These are phyloP conservation scores for Amylocystis lapponica DNA, from an alignment of 768 basidiomycete species.

Conservation along the genomic window DNA sequence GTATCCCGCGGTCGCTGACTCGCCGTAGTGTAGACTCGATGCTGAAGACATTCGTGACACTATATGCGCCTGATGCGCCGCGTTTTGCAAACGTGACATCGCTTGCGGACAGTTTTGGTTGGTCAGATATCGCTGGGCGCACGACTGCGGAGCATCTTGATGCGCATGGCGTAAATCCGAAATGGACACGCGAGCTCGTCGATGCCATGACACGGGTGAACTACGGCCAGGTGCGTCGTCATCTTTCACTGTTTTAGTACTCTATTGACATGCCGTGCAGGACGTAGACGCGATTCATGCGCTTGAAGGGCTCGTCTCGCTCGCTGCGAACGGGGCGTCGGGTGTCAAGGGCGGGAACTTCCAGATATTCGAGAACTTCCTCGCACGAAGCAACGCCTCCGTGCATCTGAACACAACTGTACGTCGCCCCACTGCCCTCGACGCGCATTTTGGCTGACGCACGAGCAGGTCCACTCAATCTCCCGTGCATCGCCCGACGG, in stretches of 20 bases:
- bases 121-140: slow-evolving; percentile 42
- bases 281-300: slow-evolving; percentile 71
- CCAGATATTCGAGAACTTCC: slow-evolving; percentile 78
- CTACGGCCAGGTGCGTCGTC: slow-evolving; percentile 65
- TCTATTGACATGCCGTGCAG: slow-evolving; percentile 25
- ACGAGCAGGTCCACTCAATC: no score
- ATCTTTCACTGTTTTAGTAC: neutral
- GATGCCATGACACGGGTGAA: slow-evolving; percentile 81
- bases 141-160: slow-evolving; percentile 55
- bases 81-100: slow-evolving; percentile 59
- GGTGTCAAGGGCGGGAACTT: slow-evolving; percentile 77
- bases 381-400: slow-evolving; percentile 62
- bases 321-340: slow-evolving; percentile 66
- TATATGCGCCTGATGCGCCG: slow-evolving; percentile 52
- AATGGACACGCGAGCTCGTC: slow-evolving; percentile 67
- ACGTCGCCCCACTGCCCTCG: neutral
- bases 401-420: slow-evolving; percentile 70
- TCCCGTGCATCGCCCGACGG: no score
- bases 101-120: slow-evolving; percentile 48
- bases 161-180: slow-evolving; percentile 45
- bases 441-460: slow-evolving; percentile 14
- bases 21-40: slow-evolving; percentile 46
- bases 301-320: slow-evolving; percentile 61
- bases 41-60: slow-evolving; percentile 42
- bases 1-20: neutral